phyloP scores from a whole-genome alignment of 768 basidiomycete species.

The Rhizopogon vulgaris region DNA sequence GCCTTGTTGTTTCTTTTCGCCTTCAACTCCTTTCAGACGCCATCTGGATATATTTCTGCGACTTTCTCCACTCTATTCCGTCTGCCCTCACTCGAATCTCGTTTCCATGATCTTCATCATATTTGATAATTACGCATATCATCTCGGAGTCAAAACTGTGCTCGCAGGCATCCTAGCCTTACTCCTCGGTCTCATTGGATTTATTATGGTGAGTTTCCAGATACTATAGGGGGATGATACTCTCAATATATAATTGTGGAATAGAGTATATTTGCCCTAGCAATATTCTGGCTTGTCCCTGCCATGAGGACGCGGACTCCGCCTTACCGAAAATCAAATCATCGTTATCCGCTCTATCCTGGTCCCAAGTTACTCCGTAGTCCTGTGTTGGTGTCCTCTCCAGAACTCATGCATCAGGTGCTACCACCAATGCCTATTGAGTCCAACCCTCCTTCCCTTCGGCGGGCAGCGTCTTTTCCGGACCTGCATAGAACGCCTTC shows the following conservation, averaged over 20 bases:
- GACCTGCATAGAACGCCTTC: not conserved
- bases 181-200: constrained; percentile 17
- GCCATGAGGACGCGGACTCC: constrained; percentile 8
- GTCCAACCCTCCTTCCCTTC: constrained; percentile 3
- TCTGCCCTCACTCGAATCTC: not conserved
- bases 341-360: constrained; percentile 4
- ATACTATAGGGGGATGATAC: not conserved
- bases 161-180: constrained; percentile 18
- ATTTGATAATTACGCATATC: constrained; percentile 1
- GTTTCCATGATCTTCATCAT: constrained; percentile 5
- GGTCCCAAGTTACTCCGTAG: not conserved
- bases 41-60: not conserved
- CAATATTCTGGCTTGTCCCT: constrained; percentile 18
- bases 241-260: not conserved
- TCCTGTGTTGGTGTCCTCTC: constrained; percentile 2
- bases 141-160: constrained; percentile 6
- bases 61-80: not conserved
- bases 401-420: not conserved
- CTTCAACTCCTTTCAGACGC: constrained; percentile 1
- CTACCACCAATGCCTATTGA: not conserved
- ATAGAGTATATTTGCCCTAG: constrained; percentile 22
- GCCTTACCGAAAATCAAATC: constrained; percentile 13
- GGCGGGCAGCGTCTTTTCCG: constrained; percentile 4
- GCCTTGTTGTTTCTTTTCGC: constrained; percentile 1
- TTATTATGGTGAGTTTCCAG: constrained; percentile 15